phyloP scores from a whole-genome alignment of 305 asterid genomes.

The Plantago rigida region DNA sequence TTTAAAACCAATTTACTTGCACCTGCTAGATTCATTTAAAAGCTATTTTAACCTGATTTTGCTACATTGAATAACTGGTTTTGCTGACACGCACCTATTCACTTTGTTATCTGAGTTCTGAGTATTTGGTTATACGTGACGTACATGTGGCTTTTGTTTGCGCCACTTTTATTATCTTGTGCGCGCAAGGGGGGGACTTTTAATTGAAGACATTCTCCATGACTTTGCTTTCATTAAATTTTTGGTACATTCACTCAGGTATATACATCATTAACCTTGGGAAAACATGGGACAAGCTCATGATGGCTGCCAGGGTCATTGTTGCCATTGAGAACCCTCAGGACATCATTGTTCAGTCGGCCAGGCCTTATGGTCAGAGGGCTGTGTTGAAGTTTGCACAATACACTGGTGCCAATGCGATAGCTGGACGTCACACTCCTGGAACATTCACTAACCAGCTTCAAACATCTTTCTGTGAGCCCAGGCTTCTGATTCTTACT shows the following conservation, averaged over 20 bases:
- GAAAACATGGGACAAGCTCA: constrained; percentile 26
- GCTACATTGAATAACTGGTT: no score
- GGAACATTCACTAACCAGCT: constrained; percentile 27
- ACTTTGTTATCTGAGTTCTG: no score
- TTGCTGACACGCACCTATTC: no score
- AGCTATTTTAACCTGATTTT: background rate
- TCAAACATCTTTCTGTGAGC: constrained; percentile 28
- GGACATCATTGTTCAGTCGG: constrained; percentile 28
- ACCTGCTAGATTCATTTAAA: background rate
- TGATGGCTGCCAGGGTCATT: constrained; percentile 24
- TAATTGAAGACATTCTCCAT: no score
- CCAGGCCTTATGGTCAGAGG: constrained; percentile 25
- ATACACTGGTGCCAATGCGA: constrained; percentile 22
- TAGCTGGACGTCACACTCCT: constrained; percentile 28
- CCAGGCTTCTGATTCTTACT: constrained; percentile 26
- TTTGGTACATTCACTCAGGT: background rate
- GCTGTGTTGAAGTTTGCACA: constrained; percentile 28
- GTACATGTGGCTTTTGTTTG: no score
- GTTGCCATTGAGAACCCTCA: constrained; percentile 28
- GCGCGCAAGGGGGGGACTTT: no score
- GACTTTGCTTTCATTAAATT: no score
- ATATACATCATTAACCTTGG: constrained; percentile 26
- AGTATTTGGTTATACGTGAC: no score
- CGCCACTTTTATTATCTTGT: no score
- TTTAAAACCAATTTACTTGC: no score